These are phyloP conservation scores for Aureoboletus auriporus DNA, from an alignment of 768 basidiomycete genomes.

Conservation along the genomic window DNA sequence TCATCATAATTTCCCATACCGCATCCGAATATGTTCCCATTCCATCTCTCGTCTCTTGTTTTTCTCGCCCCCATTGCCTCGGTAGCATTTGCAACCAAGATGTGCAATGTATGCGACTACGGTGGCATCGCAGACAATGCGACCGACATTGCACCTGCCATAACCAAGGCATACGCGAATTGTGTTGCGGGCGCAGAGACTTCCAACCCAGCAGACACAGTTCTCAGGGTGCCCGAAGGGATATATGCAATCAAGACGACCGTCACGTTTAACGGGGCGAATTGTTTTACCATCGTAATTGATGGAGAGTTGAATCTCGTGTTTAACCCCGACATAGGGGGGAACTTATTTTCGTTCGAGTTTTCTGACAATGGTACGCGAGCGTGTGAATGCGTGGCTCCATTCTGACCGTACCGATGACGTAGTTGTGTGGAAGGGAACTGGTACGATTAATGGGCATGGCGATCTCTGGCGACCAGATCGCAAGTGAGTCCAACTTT, in stretches of 20 bases:
- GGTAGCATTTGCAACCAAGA: background rate
- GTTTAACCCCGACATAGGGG: background rate
- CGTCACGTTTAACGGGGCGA: background rate
- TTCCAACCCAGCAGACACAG: background rate
- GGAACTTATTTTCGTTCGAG: constrained; percentile 5
- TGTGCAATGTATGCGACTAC: constrained; percentile 6
- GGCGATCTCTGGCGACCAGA: constrained; percentile 3
- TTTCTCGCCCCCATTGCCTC: background rate
- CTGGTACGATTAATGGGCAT: constrained; percentile 7
- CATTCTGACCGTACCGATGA: background rate
- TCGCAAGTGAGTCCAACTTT: background rate
- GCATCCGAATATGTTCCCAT: background rate
- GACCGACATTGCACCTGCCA: constrained; percentile 4
- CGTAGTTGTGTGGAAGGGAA: constrained; percentile 5
- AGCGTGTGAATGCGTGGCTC: background rate
- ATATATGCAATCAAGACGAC: background rate
- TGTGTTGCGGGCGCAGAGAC: background rate
- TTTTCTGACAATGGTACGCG: constrained; percentile 1
- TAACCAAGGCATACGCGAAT: constrained; percentile 1
- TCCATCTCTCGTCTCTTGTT: background rate
- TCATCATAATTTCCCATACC: too few species aligned
- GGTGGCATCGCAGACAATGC: constrained; percentile 7
- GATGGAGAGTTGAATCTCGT: constrained; percentile 2
- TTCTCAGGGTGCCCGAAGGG: constrained; percentile 7
- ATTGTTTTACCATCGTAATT: constrained; percentile 1